These are phyloP conservation scores for Ophiosphaerella herpotricha DNA, from an alignment of 2,329 filamentous ascomycete species.

Conservation along the genomic window DNA sequence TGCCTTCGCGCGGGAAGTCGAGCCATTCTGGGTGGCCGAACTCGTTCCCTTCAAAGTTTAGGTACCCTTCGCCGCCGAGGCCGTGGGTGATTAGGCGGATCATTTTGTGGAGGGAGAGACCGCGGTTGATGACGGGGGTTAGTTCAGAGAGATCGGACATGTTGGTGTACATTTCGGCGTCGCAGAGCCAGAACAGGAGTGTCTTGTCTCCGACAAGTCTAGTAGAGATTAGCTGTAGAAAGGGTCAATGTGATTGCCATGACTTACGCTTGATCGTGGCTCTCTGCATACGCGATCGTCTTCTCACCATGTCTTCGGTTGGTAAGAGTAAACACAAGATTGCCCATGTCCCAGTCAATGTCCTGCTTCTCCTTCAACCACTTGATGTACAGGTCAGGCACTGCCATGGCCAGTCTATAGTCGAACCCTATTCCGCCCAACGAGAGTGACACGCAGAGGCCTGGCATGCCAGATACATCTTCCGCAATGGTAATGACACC, in stretches of 20 bases:
- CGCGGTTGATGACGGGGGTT: conserved; percentile 86
- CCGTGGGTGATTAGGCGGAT: conserved; percentile 91
- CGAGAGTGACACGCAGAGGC: conserved; percentile 83
- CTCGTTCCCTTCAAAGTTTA: conserved; percentile 99
- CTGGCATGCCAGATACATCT: conserved; percentile 98
- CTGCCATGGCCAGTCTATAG: conserved; percentile 95
- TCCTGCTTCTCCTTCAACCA: conserved; percentile 93
- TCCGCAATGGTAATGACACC: conserved; percentile 90
- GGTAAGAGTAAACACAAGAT: conserved; percentile 83
- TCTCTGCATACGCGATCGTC: conserved; percentile 96
- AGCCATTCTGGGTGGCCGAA: conserved; percentile 99
- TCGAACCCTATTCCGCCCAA: conserved; percentile 95
- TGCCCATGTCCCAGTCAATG: conserved; percentile 86
- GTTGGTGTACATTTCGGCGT: conserved; percentile 96
- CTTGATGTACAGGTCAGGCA: conserved; percentile 99
- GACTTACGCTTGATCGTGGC: conserved; percentile 93
- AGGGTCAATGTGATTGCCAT: no score
- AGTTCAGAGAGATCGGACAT: conserved; percentile 88
- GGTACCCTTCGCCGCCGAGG: conserved; percentile 92
- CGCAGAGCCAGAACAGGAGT: conserved; percentile 96
- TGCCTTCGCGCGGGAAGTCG: conserved; percentile 93
- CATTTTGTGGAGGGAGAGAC: conserved; percentile 95
- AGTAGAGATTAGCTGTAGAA: conserved; percentile 18
- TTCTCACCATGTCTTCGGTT: conserved; percentile 96
- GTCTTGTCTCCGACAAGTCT: conserved; percentile 96